Evolutionary conservation across 2,329 filamentous ascomycete genomes (phyloP).

Genomic region (Claviceps sp.): DNA sequence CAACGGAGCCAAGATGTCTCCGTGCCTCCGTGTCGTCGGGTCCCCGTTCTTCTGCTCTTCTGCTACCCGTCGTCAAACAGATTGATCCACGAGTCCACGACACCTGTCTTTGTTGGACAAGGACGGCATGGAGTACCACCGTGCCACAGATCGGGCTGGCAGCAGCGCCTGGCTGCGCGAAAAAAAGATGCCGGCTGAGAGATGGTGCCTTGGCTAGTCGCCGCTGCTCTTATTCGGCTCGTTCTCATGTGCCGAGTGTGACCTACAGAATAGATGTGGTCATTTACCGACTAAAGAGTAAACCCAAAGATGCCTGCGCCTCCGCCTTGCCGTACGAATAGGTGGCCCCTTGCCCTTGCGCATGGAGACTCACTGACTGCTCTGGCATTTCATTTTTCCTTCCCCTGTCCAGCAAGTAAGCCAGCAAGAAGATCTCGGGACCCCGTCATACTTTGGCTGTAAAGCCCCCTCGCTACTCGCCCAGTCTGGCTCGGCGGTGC

Average conservation of each 20-base stretch:
- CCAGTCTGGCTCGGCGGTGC: neutral
- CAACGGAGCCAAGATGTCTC: conserved; percentile 5
- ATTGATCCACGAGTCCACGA: conserved; percentile 4
- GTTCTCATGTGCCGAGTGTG: conserved; percentile 1
- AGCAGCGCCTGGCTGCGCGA: conserved; percentile 18
- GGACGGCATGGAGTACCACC: conserved; percentile 28
- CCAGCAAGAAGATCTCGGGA: neutral
- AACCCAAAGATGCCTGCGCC: conserved; percentile 3
- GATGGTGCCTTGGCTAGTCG: conserved; percentile 4
- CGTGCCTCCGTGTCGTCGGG: conserved; percentile 7
- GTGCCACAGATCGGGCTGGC: conserved; percentile 26
- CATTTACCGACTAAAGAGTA: neutral
- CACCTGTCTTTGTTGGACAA: conserved; percentile 14
- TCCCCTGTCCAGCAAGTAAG: neutral
- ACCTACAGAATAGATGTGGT: conserved; percentile 5
- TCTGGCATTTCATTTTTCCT: neutral
- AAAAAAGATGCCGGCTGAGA: conserved; percentile 5
- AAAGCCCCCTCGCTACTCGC: conserved; percentile 1
- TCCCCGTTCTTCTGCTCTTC: neutral
- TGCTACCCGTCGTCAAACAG: neutral
- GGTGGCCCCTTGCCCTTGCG: conserved; percentile 1
- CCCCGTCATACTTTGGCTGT: neutral
- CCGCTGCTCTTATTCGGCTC: conserved; percentile 3
- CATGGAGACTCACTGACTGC: neutral
- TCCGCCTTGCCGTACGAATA: neutral